Conservation (phyloP, 2,329 filamentous ascomycete species). For the Thelonectria discophora region DNA sequence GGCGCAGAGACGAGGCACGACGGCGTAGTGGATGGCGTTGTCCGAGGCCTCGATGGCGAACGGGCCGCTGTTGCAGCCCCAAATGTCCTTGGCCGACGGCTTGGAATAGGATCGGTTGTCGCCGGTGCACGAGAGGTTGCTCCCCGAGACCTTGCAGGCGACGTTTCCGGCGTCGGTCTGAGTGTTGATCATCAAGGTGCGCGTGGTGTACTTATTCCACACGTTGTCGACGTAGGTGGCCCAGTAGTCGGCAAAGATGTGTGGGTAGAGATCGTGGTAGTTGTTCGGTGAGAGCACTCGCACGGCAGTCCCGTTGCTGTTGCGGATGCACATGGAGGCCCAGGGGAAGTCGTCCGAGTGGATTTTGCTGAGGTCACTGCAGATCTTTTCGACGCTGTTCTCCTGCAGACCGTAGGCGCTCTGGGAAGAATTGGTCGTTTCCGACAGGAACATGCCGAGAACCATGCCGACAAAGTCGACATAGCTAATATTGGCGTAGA, state of each 20-base stretch:
- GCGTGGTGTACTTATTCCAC: constrained; percentile 53
- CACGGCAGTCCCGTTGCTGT: constrained; percentile 48
- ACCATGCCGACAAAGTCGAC: constrained; percentile 62
- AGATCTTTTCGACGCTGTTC: constrained; percentile 51
- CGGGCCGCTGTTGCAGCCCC: constrained; percentile 60
- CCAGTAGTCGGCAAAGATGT: constrained; percentile 55
- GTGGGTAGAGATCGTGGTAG: constrained; percentile 48
- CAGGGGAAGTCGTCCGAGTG: constrained; percentile 52
- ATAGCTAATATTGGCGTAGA: constrained; percentile 57
- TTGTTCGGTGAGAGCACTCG: constrained; percentile 57
- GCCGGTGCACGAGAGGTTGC: constrained; percentile 51
- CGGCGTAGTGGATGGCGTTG: constrained; percentile 52
- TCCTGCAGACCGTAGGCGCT: constrained; percentile 51
- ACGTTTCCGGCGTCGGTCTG: constrained; percentile 52
- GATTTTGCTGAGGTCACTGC: constrained; percentile 51
- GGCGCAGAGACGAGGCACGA: constrained; percentile 59
- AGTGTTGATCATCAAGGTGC: constrained; percentile 54
- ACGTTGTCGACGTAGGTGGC: constrained; percentile 56
- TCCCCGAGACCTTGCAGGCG: constrained; percentile 49
- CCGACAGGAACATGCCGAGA: constrained; percentile 58
- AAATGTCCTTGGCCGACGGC: constrained; percentile 57
- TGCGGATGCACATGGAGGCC: constrained; percentile 55
- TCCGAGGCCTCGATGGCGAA: constrained; percentile 51
- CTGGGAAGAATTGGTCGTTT: constrained; percentile 48
- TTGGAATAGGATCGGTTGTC: constrained; percentile 55